Conservation (phyloP, 2,329 filamentous ascomycete genomes). For the Cladorrhinum sp. region DNA sequence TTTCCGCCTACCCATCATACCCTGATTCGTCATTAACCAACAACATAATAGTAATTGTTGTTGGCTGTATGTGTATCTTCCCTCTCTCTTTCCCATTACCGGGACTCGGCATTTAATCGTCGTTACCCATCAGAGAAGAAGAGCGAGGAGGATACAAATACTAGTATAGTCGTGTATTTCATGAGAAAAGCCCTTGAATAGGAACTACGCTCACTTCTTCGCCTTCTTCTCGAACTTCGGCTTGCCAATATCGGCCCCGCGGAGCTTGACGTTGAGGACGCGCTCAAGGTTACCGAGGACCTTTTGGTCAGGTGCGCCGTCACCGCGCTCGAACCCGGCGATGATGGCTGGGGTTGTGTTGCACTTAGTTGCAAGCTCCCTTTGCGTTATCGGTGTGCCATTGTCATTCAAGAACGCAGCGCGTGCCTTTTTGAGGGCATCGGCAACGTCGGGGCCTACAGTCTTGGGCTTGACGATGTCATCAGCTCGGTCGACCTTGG, state of each 20-base stretch:
- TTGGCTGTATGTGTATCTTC: not conserved
- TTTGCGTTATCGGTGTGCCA: slow-evolving; percentile 85
- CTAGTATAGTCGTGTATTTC: not conserved
- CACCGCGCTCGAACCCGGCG: slow-evolving; percentile 81
- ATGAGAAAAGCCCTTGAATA: not conserved
- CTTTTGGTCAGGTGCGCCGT: slow-evolving; percentile 78
- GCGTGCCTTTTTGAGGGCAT: slow-evolving; percentile 77
- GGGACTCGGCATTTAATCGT: not conserved
- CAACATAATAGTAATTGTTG: not conserved
- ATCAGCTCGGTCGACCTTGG: slow-evolving; percentile 95
- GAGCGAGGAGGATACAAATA: not conserved
- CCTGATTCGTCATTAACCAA: not conserved
- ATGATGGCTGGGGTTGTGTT: slow-evolving; percentile 80
- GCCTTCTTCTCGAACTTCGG: slow-evolving; percentile 35
- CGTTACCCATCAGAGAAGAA: not conserved
- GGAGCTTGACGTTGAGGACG: slow-evolving; percentile 82
- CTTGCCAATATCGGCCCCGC: slow-evolving; percentile 76
- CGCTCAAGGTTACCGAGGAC: slow-evolving; percentile 74
- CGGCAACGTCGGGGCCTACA: slow-evolving; percentile 74
- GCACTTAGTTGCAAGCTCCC: slow-evolving; percentile 79
- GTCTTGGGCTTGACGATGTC: slow-evolving; percentile 98
- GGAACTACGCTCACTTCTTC: slow-evolving; percentile 28
- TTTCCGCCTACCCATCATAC: not conserved
- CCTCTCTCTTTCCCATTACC: not conserved
- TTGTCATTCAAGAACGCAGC: slow-evolving; percentile 62